Evolutionary conservation across 1,284 basidiomycete species (phyloP).

Genomic region (Mixia osmundae): DNA sequence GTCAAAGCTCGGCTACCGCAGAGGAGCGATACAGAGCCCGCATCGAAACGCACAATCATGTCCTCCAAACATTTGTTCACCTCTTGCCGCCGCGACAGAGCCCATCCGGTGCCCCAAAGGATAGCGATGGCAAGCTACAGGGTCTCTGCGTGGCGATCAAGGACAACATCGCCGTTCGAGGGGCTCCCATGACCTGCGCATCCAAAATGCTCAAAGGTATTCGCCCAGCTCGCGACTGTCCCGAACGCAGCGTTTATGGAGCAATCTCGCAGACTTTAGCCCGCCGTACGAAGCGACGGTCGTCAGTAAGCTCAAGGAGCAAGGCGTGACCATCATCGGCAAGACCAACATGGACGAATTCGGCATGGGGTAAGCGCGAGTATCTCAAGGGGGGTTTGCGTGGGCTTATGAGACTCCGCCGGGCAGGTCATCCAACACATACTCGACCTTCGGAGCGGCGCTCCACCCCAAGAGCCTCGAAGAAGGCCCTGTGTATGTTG

Average conservation of each 20-base stretch:
- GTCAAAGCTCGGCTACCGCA: too few relatives aligned
- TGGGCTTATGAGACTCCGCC: neutral
- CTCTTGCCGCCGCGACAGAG: too few relatives aligned
- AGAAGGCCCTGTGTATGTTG: constrained; percentile 32
- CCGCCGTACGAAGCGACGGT: constrained; percentile 77
- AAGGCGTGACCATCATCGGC: constrained; percentile 51
- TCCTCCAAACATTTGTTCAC: too few relatives aligned
- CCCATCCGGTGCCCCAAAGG: too few relatives aligned
- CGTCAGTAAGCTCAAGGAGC: constrained; percentile 36
- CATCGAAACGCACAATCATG: too few relatives aligned
- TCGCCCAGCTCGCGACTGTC: constrained; percentile 9
- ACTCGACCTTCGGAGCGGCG: constrained; percentile 48
- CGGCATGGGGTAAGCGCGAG: constrained; percentile 61
- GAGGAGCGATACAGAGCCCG: too few relatives aligned
- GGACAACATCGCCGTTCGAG: constrained; percentile 47
- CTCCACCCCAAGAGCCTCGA: constrained; percentile 39
- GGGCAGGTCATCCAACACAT: constrained; percentile 41
- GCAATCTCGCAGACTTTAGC: constrained; percentile 31
- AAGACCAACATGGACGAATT: constrained; percentile 97
- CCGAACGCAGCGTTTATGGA: neutral
- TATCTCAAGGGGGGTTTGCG: neutral
- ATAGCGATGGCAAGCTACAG: too few relatives aligned
- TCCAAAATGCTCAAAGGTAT: constrained; percentile 47
- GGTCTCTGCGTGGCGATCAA: constrained; percentile 38
- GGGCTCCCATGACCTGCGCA: constrained; percentile 50